A percentile compares a stretch with the other conserved stretches of the same genome.
Conservation (phyloP, 2,329 filamentous ascomycete species). For the Fusarium solani-melongenae region DNA sequence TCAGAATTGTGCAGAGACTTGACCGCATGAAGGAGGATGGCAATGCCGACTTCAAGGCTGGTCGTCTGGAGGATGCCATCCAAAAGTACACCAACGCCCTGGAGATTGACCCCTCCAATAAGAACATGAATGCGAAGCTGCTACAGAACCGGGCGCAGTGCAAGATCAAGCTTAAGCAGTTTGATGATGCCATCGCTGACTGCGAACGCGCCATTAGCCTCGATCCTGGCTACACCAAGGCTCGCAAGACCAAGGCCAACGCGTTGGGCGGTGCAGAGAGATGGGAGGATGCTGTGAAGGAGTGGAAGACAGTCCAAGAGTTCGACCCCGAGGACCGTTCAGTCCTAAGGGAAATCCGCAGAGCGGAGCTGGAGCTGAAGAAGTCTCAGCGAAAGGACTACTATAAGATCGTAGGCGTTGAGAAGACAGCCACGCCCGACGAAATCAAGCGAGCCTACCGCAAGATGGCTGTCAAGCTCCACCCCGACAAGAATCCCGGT, state of each 20-base stretch:
- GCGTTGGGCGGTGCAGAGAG: conserved; percentile 85
- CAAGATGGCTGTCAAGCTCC: conserved; percentile 91
- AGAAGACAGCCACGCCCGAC: conserved; percentile 84
- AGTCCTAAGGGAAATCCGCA: conserved; percentile 85
- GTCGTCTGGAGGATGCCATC: conserved; percentile 82
- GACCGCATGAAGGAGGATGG: conserved; percentile 95
- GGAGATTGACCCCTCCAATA: conserved; percentile 87
- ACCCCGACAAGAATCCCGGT: conserved; percentile 97
- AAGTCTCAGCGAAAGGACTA: conserved; percentile 98
- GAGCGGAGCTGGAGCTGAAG: conserved; percentile 94
- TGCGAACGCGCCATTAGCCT: conserved; percentile 86
- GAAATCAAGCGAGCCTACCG: conserved; percentile 98
- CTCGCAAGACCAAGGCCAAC: conserved; percentile 92
- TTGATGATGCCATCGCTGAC: conserved; percentile 82
- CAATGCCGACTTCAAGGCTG: conserved; percentile 88
- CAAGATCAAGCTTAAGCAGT: conserved; percentile 85
- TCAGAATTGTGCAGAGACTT: conserved; percentile 90
- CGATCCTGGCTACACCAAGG: conserved; percentile 88
- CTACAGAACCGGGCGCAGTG: conserved; percentile 93
- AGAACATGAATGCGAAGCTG: conserved; percentile 93
- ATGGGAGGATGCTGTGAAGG: conserved; percentile 91
- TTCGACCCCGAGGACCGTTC: conserved; percentile 83
- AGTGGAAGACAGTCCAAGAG: conserved; percentile 89
- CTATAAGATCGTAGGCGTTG: conserved; percentile 93
- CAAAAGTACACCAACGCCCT: conserved; percentile 87